Base-by-base conservation (phyloP, 768 basidiomycete species). In the Lentinula edodes region DNA sequence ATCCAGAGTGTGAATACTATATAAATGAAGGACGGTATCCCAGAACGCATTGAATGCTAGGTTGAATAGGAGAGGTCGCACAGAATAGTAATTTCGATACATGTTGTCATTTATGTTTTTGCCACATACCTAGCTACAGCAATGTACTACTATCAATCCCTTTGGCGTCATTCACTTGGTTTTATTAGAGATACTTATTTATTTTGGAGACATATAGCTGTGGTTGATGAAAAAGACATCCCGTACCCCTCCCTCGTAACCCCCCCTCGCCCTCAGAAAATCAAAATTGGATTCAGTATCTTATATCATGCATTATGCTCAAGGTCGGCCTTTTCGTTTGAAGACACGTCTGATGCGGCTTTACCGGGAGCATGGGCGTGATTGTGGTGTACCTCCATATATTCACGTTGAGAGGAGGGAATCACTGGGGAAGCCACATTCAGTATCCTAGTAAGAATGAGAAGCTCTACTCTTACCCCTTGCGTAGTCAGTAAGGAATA, bases 401-500 rank as follows among this genome's bases (percentile, higher is more conserved):
- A 59, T 36, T 59, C 58, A 13, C 58, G 58, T 23, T 59, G 58
- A 36, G 58, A 45, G 4, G 58, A 34, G 32, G 58, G 58, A 38
- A 59, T 18, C 15, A 59, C 58, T 59, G 28, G 5, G 34, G 42
- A 5, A 6, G 5, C 23, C 28, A 42, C 10, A 42, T 56, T 6
- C 8, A 43, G 43, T 9, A 18, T 5, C 23, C 1, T 15, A 23
- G 39, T 10, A 18, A 20, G 12, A 35, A 35, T 18, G 18, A 28
- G 12, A 28, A 7, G 16, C 13, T 13, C 13, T 16, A 20, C 15
- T 23, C 48, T 23, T 46, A 52, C 64, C 61, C 42, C 54, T 61
- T 9, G 62, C 61, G 15, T 36, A 57, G 23, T 61, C 61, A 39
- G 60, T 20, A 32, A 63, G 69, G 67, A 20, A 67, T 65, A 73